These are phyloP conservation scores for Fusarium metavorans DNA, from an alignment of 2,329 filamentous ascomycete genomes.

Conservation along the genomic window DNA sequence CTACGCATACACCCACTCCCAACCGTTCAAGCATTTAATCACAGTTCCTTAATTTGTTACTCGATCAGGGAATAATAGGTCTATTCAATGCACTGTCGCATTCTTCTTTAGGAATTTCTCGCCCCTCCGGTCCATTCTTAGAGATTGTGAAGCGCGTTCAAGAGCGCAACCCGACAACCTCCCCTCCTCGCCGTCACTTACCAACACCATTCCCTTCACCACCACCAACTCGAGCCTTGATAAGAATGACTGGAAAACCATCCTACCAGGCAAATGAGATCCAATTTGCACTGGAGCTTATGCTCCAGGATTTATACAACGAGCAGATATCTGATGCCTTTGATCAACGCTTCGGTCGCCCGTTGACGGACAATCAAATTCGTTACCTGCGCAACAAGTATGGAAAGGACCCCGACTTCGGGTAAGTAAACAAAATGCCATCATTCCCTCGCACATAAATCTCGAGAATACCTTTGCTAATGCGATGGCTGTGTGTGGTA, in stretches of 20 bases:
- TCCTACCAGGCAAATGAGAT: conserved; percentile 52
- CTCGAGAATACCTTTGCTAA: not conserved
- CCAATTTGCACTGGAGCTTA: conserved; percentile 48
- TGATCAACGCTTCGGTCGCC: conserved; percentile 43
- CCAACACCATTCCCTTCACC: not conserved
- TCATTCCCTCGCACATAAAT: too few relatives aligned
- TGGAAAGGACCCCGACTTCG: conserved; percentile 53
- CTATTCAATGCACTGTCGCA: not conserved
- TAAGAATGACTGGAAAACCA: conserved; percentile 43
- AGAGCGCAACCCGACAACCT: not conserved
- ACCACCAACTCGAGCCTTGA: not conserved
- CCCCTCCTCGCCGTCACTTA: not conserved
- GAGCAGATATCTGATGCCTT: conserved; percentile 48
- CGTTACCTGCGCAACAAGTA: conserved; percentile 57
- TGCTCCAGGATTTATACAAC: conserved; percentile 41
- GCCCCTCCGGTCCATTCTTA: not conserved
- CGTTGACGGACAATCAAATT: conserved; percentile 51
- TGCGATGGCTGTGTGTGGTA: not conserved
- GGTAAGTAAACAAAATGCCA: conserved; percentile 44
- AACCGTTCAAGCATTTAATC: not conserved
- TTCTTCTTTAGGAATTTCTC: not conserved
- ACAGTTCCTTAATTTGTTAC: not conserved
- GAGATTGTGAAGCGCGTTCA: not conserved
- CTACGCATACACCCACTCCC: not conserved
- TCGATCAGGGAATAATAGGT: not conserved